phyloP scores from a whole-genome alignment of 164 flowering plant species.

The Houttuynia cordata region DNA sequence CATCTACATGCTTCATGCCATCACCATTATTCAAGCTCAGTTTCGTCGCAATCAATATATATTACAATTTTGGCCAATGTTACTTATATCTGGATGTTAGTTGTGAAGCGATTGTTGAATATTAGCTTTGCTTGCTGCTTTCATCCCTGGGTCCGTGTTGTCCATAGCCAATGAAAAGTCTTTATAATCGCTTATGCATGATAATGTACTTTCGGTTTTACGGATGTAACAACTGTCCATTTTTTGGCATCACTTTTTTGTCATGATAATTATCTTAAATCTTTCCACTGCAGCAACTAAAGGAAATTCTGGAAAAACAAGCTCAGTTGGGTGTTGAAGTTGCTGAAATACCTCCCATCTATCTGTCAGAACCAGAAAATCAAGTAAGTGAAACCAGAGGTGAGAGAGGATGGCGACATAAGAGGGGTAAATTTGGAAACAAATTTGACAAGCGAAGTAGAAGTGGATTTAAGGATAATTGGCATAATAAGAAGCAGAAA shows the following conservation, averaged over 20 bases:
- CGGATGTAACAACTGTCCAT: no score
- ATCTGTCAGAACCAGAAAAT: conserved; percentile 44
- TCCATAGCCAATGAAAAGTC: neutral
- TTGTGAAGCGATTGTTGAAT: neutral
- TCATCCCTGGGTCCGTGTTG: neutral
- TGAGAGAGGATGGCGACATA: conserved; percentile 10
- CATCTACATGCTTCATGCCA: no score
- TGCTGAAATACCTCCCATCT: conserved; percentile 70
- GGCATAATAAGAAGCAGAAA: conserved; percentile 30
- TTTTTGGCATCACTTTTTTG: neutral
- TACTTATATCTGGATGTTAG: neutral
- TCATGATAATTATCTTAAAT: neutral
- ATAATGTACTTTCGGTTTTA: no score
- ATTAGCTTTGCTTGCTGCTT: neutral
- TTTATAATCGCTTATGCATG: neutral
- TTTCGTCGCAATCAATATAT: neutral
- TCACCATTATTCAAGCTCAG: neutral
- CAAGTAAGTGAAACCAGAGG: conserved; percentile 13
- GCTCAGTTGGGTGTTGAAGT: conserved; percentile 89
- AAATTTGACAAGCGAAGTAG: conserved; percentile 29
- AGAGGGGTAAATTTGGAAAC: conserved; percentile 37
- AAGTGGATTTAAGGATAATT: conserved; percentile 15
- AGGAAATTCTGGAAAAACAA: conserved; percentile 77
- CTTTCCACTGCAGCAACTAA: conserved; percentile 60
- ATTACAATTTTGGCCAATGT: neutral